Evolutionary conservation across 768 basidiomycete genomes (phyloP), one percentile per base, ranked within the genome.

Genomic region (Pleurotus citrinopileatus): DNA sequence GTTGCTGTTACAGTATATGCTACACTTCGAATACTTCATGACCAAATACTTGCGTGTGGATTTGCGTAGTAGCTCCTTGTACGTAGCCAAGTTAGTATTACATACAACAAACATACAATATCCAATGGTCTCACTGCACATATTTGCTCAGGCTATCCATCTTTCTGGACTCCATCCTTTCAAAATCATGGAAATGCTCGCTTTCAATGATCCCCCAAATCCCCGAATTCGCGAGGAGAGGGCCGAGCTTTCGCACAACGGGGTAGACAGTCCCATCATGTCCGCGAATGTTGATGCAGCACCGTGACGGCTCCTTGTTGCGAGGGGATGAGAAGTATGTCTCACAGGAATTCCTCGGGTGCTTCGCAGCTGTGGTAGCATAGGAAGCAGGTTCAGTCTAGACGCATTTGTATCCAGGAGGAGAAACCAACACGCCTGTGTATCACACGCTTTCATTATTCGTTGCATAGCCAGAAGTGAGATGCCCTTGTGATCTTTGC

Each of bases 401-500:
- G 15, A 34, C 7, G 52, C 23, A 38, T 26, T 29, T 25, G 53
- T 54, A 43, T 54, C 43, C 8, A 54, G 43, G 32, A 54, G 42
- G 7, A 54, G 32, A 23, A 54, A 46, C 53, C 53, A 54, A n/a
- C 40, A 29, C n/a, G 17, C 29, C 13, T 25, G 42, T 44, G n/a
- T 43, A 45, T 54, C 53, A 29, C 27, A 25, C n/a, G 53, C 43
- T 27, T 54, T 54, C 40, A 54, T 54, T 15, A 54, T 44, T 19
- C 42, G 53, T 42, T 46, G 53, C 42, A 54, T 28, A 44, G 53
- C 53, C 15, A 54, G 47, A 13, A 54, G 43, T 13, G 53, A 27
- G 37, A 54, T 54, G 27, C 20, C 13, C 42, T 25, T 20, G 17
- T 13, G 25, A 19, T 17, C 22, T 17, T 17, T 17, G 10, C 15